Evolutionary conservation across 352 stramenopile species (phyloP).

Genomic region (Pythium plurisporium): DNA sequence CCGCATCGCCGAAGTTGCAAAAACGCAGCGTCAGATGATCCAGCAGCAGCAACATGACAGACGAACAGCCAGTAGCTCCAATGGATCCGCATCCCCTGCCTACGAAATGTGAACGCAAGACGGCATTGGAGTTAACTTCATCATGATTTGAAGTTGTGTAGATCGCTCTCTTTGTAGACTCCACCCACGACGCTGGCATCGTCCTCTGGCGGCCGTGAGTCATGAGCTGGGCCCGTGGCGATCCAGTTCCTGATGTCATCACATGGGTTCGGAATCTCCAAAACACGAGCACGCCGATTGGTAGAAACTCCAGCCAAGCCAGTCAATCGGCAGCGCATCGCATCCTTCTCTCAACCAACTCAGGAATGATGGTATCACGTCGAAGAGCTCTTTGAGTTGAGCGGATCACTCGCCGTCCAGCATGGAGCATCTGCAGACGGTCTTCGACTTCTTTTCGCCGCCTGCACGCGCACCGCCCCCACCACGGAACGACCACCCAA

Average conservation of each 20-base stretch:
- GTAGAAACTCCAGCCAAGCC: too few relatives aligned
- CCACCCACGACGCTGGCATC: too few relatives aligned
- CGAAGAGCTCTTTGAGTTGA: not conserved
- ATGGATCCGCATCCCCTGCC: constrained; percentile 12
- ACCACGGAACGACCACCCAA: constrained; percentile 16
- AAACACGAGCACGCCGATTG: too few relatives aligned
- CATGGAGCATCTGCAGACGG: not conserved
- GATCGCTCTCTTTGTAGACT: too few relatives aligned
- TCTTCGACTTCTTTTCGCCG: not conserved
- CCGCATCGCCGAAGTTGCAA: constrained; percentile 57
- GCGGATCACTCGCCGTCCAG: not conserved
- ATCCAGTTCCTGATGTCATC: too few relatives aligned
- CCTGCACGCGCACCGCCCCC: not conserved
- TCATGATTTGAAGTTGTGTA: not conserved
- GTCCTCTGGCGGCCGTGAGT: too few relatives aligned
- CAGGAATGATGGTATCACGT: not conserved
- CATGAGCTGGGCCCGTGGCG: too few relatives aligned
- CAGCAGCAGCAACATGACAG: constrained; percentile 28
- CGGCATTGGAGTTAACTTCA: not conserved
- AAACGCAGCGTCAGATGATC: constrained; percentile 54
- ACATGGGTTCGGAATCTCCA: too few relatives aligned
- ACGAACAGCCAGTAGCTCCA: not conserved
- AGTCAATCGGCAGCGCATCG: too few relatives aligned
- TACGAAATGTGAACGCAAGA: constrained; percentile 2
- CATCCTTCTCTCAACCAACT: too few relatives aligned